These are phyloP conservation scores for Zasmidium citrigriseum DNA, from an alignment of 2,329 filamentous ascomycete species.

Conservation along the genomic window DNA sequence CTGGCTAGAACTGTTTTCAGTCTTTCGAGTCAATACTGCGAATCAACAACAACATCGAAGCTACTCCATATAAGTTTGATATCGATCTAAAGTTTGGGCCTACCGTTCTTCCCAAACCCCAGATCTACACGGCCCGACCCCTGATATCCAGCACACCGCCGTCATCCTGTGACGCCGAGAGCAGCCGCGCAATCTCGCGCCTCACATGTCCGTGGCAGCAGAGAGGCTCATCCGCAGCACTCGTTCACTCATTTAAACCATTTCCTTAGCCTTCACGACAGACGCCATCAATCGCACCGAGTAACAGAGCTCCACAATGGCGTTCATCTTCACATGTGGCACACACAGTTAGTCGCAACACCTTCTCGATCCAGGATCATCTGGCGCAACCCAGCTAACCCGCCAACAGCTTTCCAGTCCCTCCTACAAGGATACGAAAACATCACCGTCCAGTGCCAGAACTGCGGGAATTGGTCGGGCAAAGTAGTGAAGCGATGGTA, in stretches of 20 bases:
- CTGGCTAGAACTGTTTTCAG: too few species aligned
- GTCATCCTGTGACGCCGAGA: background rate
- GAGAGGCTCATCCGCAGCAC: conserved; percentile 4
- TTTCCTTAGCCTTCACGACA: background rate
- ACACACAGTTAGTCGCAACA: conserved; percentile 44
- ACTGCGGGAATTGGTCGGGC: conserved; percentile 53
- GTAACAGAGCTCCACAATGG: conserved; percentile 22
- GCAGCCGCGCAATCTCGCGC: conserved; percentile 15
- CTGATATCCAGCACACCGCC: conserved; percentile 1
- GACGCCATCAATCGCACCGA: background rate
- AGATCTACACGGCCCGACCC: background rate
- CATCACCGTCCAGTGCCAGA: conserved; percentile 53
- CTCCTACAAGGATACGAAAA: conserved; percentile 50
- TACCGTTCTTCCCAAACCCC: background rate
- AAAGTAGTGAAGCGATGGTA: conserved; percentile 49
- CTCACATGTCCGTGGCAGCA: background rate
- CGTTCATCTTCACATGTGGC: conserved; percentile 53
- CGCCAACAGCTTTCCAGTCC: conserved; percentile 45
- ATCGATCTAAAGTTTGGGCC: background rate
- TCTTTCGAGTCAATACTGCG: too few species aligned
- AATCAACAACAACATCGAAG: too few species aligned
- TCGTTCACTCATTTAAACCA: background rate
- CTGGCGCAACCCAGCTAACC: conserved; percentile 4
- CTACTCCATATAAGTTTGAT: too few species aligned
- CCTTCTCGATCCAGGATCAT: background rate